A percentile compares a stretch with the other conserved stretches of the same genome.
Conservation (phyloP, 2,329 filamentous ascomycete genomes). For the Xylariaceae sp. region DNA sequence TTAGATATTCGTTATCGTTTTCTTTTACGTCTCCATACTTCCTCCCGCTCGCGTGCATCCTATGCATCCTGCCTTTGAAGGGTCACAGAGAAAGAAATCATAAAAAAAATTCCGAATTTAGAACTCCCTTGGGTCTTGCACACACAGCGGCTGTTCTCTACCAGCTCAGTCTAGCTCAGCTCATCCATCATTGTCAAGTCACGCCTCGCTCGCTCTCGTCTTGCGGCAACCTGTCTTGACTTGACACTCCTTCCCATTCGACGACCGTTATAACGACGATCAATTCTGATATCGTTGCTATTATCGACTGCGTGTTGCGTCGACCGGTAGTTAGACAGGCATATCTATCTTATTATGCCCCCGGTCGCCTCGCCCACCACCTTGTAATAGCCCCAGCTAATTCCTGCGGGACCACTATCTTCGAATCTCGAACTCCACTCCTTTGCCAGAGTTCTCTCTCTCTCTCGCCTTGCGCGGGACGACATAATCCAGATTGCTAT, state of each 20-base stretch:
- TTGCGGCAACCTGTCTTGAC: conserved; percentile 1
- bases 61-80: conserved; percentile 12
- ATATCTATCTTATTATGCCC: background rate
- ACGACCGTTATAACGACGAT: conserved; percentile 7
- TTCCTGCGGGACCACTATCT: conserved; percentile 28
- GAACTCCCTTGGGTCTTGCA: conserved; percentile 5
- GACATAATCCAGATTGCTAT: conserved; percentile 23
- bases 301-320: conserved; percentile 15
- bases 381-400: conserved; percentile 30
- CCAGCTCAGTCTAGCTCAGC: background rate
- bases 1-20: conserved; percentile 31
- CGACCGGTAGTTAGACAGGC: conserved; percentile 13
- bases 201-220: conserved; percentile 14
- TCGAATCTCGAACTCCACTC: conserved; percentile 24
- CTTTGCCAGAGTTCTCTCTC: conserved; percentile 16
- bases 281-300: conserved; percentile 15
- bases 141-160: conserved; percentile 6
- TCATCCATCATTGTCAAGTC: conserved; percentile 12
- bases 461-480: conserved; percentile 22
- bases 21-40: conserved; percentile 17
- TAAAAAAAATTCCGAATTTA: conserved; percentile 16
- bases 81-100: conserved; percentile 2
- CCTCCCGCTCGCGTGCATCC: conserved; percentile 18
- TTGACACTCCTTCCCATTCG: conserved; percentile 22
- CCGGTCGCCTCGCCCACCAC: conserved; percentile 23